Evolutionary conservation across 192 early-diverging fungal genomes (phyloP), one percentile per base, ranked within the genome.

Genomic region (Blastocladiella britannica): DNA sequence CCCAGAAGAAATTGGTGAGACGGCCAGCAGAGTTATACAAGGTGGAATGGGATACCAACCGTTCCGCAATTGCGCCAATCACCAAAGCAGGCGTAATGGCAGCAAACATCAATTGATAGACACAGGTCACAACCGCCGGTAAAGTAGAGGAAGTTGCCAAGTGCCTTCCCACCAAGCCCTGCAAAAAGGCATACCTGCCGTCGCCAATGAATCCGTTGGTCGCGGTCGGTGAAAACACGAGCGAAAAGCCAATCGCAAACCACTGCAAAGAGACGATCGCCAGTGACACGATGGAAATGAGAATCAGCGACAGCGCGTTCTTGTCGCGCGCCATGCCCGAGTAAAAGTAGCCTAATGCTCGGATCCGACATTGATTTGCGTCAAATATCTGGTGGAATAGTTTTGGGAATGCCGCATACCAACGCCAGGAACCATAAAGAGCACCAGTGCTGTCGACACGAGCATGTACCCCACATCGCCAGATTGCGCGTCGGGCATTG

Each of bases 261-360:
- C 76, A 72, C 69, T 87, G 89, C 25, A 97, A 59, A 52, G 85
- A 70, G 23, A 94, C 89, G n/a, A 94, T 81, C 7, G 87, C 76
- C 65, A 89, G 68, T 28, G 86, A 77, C 22, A 87, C 70, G 61
- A 86, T 74, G 51, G 79, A 87, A 43, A 89, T 71, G 72, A 93
- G 82, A 28, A 94, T 82, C 56, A 97, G 62, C 8, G 86, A 86
- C 12, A 97, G 76, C 0, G 89, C 84, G 74, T 93, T 92, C 71
- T 97, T 97, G 62, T 76, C 76, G 26, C 90, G 73, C 8, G 85
- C 80, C 82, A 95, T 82, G 29, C 94, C 94, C 55, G 87, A 86
- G 75, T 98, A 98, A 59, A 95, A 91, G 70, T 91, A 82, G 4
- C 89, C 91, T 26, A 98, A 79, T 30, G 88, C 93, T n/a, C n/a